Percentiles rank a stretch among this genome's conserved stretches.
phyloP scores from a whole-genome alignment of 2,329 filamentous ascomycete species.

The Pseudogymnoascus sp. region DNA sequence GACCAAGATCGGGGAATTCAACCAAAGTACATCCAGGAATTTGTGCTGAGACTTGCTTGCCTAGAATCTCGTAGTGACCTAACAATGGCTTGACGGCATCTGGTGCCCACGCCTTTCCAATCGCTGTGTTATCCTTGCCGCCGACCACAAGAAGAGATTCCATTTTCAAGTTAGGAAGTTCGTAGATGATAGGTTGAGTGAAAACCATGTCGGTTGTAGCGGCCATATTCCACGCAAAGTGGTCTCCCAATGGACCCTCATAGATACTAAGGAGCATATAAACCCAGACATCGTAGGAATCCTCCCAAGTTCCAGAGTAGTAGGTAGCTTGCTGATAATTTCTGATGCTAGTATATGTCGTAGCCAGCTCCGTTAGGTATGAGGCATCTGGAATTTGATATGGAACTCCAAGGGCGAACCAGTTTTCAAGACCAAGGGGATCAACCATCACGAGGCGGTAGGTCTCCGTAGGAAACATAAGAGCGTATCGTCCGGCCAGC shows the following conservation, averaged over 20 bases:
- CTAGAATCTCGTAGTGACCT: constrained; percentile 45
- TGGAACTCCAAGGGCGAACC: constrained; percentile 34
- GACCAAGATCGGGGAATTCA: constrained; percentile 43
- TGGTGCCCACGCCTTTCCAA: constrained; percentile 45
- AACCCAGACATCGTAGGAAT: constrained; percentile 46
- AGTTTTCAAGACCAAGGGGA: constrained; percentile 30
- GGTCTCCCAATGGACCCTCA: constrained; percentile 30
- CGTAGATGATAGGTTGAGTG: constrained; percentile 10
- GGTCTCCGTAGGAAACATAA: constrained; percentile 42
- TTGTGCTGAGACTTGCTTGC: constrained; percentile 36
- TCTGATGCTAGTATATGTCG: constrained; percentile 38
- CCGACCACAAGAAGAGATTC: constrained; percentile 14
- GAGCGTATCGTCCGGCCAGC: constrained; percentile 44
- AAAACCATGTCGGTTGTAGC: constrained; percentile 11
- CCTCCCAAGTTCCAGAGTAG: constrained; percentile 41
- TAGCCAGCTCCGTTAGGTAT: constrained; percentile 33
- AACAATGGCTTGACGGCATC: constrained; percentile 37
- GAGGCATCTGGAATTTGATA: constrained; percentile 38
- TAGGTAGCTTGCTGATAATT: constrained; percentile 42
- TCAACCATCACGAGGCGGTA: constrained; percentile 42
- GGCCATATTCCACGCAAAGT: constrained; percentile 15
- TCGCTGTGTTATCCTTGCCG: constrained; percentile 35
- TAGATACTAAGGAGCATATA: constrained; percentile 48
- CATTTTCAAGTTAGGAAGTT: constrained; percentile 14
- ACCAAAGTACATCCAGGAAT: constrained; percentile 41